These are phyloP conservation scores for Colletotrichum brevisporum DNA, from an alignment of 2,329 filamentous ascomycete genomes.

Conservation along the genomic window DNA sequence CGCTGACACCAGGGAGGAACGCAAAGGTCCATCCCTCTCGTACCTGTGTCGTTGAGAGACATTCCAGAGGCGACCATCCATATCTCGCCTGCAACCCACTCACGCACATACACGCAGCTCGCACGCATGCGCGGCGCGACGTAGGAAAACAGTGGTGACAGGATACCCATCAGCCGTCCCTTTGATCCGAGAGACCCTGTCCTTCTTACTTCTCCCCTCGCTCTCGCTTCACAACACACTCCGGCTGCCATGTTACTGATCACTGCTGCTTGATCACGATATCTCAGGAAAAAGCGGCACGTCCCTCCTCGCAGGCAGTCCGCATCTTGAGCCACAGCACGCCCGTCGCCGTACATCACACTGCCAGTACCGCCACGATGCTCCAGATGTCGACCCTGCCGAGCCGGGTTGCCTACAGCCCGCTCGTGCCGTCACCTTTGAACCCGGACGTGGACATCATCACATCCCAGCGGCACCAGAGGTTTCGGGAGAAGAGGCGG, in stretches of 20 bases:
- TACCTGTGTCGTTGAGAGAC: slow-evolving; percentile 38
- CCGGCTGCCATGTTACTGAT: slow-evolving; percentile 10
- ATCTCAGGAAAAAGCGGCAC: slow-evolving; percentile 16
- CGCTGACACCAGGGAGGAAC: slow-evolving; percentile 40
- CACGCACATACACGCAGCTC: slow-evolving; percentile 15
- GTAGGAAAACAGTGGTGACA: slow-evolving; percentile 8
- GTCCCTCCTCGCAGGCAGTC: slow-evolving; percentile 6
- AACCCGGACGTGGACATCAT: slow-evolving; percentile 44
- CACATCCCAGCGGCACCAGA: slow-evolving; percentile 38
- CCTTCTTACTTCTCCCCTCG: slow-evolving; percentile 1
- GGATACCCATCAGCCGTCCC: slow-evolving; percentile 2
- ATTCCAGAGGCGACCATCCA: slow-evolving; percentile 34
- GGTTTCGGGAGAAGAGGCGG: slow-evolving; percentile 37
- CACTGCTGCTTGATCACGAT: slow-evolving; percentile 16
- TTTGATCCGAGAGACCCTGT: slow-evolving; percentile 5
- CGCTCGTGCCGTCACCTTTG: slow-evolving; percentile 48
- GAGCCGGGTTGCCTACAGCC: slow-evolving; percentile 43
- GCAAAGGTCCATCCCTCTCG: slow-evolving; percentile 36
- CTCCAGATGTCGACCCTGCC: slow-evolving; percentile 35
- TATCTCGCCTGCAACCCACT: slow-evolving; percentile 14
- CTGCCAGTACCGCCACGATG: slow-evolving; percentile 5
- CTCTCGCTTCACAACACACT: not conserved
- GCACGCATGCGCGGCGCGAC: not conserved
- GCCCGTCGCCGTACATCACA: not conserved
- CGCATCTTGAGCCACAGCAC: not conserved